phyloP scores from a whole-genome alignment of 805 yeast genomes.

The Suhomyces vadensis region DNA sequence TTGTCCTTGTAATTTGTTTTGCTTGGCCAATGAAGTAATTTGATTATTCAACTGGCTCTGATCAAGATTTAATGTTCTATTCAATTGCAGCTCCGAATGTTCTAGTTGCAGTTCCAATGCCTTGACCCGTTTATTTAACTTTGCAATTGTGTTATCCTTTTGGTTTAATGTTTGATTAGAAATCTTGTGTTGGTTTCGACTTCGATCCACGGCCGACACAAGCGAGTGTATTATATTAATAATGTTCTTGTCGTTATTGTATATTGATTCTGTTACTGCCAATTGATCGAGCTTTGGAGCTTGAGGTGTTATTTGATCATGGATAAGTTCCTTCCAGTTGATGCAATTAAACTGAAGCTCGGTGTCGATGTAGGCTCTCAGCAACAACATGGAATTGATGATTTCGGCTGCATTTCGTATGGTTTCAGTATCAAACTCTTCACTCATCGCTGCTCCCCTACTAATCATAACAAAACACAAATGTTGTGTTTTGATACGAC shows the following conservation, averaged over 20 bases:
- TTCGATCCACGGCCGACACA: conserved; percentile 29
- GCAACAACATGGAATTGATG: conserved; percentile 33
- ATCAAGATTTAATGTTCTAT: conserved; percentile 18
- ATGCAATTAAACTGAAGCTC: conserved; percentile 34
- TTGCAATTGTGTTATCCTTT: conserved; percentile 30
- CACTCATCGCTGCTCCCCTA: not conserved
- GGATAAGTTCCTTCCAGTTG: conserved; percentile 34
- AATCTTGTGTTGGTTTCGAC: conserved; percentile 30
- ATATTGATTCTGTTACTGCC: conserved; percentile 28
- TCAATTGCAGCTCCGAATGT: conserved; percentile 19
- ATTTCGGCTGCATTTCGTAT: conserved; percentile 38
- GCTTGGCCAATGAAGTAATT: conserved; percentile 18
- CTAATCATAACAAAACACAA: not conserved
- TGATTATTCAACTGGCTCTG: conserved; percentile 16
- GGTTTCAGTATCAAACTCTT: conserved; percentile 31
- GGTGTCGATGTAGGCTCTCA: conserved; percentile 37
- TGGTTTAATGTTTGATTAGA: conserved; percentile 29
- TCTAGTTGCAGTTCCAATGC: conserved; percentile 21
- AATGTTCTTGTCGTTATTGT: conserved; percentile 33
- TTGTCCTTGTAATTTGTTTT: conserved; percentile 28
- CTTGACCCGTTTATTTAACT: conserved; percentile 23
- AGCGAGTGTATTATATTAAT: conserved; percentile 40
- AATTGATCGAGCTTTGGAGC: conserved; percentile 17
- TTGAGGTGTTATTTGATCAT: conserved; percentile 23
- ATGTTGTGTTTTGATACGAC: not conserved